Percentiles rank a stretch among this genome's conserved stretches.
Conservation (phyloP, 2,329 filamentous ascomycete species). For the Colletotrichum phormii region DNA sequence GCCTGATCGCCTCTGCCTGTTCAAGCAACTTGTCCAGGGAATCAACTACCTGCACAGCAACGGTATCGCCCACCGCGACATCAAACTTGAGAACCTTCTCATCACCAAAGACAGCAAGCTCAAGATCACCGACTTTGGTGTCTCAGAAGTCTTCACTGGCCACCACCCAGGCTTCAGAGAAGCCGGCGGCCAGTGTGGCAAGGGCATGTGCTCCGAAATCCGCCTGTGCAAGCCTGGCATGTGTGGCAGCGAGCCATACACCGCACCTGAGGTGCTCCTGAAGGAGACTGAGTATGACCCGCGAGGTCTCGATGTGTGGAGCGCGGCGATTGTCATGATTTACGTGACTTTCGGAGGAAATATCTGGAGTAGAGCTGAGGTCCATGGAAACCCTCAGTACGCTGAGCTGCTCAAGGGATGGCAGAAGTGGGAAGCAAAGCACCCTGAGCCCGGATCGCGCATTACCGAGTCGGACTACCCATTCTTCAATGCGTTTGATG, state of each 20-base stretch:
- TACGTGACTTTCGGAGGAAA: slow-evolving; percentile 78
- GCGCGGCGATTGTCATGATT: slow-evolving; percentile 84
- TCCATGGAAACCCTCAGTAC: slow-evolving; percentile 68
- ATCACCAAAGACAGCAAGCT: slow-evolving; percentile 83
- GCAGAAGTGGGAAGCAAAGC: slow-evolving; percentile 73
- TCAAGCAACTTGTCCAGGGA: slow-evolving; percentile 89
- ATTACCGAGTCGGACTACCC: slow-evolving; percentile 73
- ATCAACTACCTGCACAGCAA: slow-evolving; percentile 84
- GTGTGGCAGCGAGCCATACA: slow-evolving; percentile 87
- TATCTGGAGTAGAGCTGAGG: slow-evolving; percentile 79
- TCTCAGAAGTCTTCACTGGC: slow-evolving; percentile 86
- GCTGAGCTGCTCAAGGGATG: slow-evolving; percentile 71
- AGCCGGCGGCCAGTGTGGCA: slow-evolving; percentile 78
- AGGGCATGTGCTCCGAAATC: slow-evolving; percentile 73
- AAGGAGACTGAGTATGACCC: slow-evolving; percentile 77
- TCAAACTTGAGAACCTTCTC: slow-evolving; percentile 90
- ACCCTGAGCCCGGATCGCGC: slow-evolving; percentile 51
- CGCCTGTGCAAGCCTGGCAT: slow-evolving; percentile 82
- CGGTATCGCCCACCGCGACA: slow-evolving; percentile 90
- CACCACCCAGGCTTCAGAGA: slow-evolving; percentile 82
- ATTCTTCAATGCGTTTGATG: slow-evolving; percentile 73
- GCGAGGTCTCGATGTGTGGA: slow-evolving; percentile 86
- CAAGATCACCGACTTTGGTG: slow-evolving; percentile 93
- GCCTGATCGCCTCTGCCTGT: slow-evolving; percentile 82
- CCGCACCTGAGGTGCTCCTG: slow-evolving; percentile 84